phyloP scores from a whole-genome alignment of 257 asterid species.

The Thymus mandschuricus region DNA sequence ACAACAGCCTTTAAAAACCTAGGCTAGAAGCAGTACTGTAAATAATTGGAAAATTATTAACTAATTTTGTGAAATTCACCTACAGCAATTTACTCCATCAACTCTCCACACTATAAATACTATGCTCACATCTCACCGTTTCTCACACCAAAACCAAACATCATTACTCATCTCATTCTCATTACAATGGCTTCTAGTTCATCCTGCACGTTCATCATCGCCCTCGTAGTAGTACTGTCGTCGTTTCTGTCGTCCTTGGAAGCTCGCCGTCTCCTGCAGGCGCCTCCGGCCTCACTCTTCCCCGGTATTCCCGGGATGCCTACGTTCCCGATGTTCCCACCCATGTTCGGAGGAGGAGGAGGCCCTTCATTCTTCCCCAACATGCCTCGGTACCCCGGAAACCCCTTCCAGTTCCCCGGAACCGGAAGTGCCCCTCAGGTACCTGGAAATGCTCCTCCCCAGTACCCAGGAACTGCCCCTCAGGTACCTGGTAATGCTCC shows the following conservation, averaged over 20 bases:
- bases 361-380: slow-evolving; percentile 13
- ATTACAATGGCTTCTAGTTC: slow-evolving; percentile 33
- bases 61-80: neutral
- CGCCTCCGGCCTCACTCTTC: neutral
- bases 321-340: neutral
- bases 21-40: neutral
- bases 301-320: slow-evolving; percentile 40
- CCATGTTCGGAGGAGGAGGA: neutral
- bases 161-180: neutral
- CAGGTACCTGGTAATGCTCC: neutral
- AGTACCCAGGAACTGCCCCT: neutral
- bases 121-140: neutral
- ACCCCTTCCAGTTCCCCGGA: neutral
- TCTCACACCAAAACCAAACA: neutral
- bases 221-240: slow-evolving; percentile 27
- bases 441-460: neutral
- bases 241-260: slow-evolving; percentile 22
- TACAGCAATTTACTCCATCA: neutral
- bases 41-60: neutral
- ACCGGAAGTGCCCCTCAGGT: neutral
- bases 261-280: slow-evolving; percentile 34
- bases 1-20: slow-evolving; percentile 6
- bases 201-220: slow-evolving; percentile 5
- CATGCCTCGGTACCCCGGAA: slow-evolving; percentile 17
- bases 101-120: slow-evolving; percentile 6